Percentiles rank a stretch among this genome's conserved stretches.
These are phyloP conservation scores for Astragalus membranaceus DNA, from an alignment of 306 rosid genomes.

Conservation along the genomic window DNA sequence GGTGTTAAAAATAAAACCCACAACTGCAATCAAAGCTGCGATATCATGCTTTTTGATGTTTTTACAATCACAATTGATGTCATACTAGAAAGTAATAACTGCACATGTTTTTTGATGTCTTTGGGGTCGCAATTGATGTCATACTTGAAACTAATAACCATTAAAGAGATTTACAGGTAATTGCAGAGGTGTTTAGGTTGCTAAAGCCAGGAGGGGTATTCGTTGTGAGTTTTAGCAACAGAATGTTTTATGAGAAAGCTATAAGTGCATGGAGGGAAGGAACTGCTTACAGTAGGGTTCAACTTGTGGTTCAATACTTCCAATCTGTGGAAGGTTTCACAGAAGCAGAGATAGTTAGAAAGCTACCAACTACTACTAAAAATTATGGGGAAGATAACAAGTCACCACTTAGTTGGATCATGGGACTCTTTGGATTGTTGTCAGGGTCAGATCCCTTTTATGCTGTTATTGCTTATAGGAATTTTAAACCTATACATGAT, in stretches of 20 bases:
- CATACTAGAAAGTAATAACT: no score
- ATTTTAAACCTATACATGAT: constrained; percentile 58
- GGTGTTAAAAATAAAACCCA: no score
- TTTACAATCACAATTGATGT: no score
- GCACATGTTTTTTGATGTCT: no score
- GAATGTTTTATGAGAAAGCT: constrained; percentile 88
- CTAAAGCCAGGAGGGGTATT: constrained; percentile 82
- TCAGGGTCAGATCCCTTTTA: constrained; percentile 67
- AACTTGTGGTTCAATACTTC: constrained; percentile 73
- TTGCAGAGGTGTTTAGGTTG: constrained; percentile 68
- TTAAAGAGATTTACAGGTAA: constrained; percentile 42
- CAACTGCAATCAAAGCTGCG: no score
- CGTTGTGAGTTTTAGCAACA: constrained; percentile 80
- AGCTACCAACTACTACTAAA: constrained; percentile 29
- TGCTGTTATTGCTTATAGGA: constrained; percentile 74
- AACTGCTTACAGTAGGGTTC: constrained; percentile 57
- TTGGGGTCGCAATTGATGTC: no score
- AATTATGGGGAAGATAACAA: constrained; percentile 24
- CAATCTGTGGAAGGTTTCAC: constrained; percentile 80
- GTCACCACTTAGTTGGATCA: constrained; percentile 47
- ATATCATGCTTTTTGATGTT: no score
- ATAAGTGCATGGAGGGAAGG: constrained; percentile 76
- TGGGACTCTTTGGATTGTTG: constrained; percentile 47
- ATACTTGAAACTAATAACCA: no score
- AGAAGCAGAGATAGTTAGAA: constrained; percentile 57